These are phyloP conservation scores for Oryza glaberrima DNA, from an alignment of 176 grass and related monocot genomes.

Conservation along the genomic window DNA sequence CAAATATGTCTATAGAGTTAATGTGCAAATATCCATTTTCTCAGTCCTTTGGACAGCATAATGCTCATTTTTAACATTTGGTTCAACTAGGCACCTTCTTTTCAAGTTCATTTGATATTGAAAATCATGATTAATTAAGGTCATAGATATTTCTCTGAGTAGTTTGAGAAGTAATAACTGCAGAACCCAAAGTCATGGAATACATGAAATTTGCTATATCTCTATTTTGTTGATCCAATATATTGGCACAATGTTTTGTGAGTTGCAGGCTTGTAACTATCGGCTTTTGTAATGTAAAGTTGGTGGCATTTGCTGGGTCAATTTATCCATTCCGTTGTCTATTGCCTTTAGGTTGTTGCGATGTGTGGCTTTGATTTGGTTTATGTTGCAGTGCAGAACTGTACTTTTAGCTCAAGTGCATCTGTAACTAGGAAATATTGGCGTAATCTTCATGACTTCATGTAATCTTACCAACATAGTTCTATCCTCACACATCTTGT, in stretches of 20 bases:
- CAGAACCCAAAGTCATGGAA: constrained; percentile 24
- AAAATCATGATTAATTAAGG: neutral
- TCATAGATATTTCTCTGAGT: neutral
- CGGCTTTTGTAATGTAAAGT: neutral
- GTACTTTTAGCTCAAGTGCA: constrained; percentile 22
- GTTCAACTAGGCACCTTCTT: constrained; percentile 26
- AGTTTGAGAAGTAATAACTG: neutral
- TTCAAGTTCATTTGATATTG: neutral
- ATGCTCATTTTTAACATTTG: neutral
- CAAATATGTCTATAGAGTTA: constrained; percentile 12
- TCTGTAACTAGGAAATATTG: constrained; percentile 8
- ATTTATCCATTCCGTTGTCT: neutral
- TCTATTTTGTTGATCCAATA: neutral
- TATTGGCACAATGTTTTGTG: constrained; percentile 9
- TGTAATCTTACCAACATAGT: neutral
- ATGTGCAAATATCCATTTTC: neutral
- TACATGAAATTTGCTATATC: neutral
- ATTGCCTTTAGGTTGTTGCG: constrained; percentile 2
- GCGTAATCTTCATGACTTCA: constrained; percentile 10
- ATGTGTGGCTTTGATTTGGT: neutral
- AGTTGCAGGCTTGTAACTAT: neutral
- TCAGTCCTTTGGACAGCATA: neutral
- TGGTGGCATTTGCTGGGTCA: neutral
- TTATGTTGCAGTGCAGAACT: constrained; percentile 12
- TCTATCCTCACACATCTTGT: constrained; percentile 2